phyloP scores from a whole-genome alignment of 129 eudicot genomes.

The Kitagawia praeruptora region DNA sequence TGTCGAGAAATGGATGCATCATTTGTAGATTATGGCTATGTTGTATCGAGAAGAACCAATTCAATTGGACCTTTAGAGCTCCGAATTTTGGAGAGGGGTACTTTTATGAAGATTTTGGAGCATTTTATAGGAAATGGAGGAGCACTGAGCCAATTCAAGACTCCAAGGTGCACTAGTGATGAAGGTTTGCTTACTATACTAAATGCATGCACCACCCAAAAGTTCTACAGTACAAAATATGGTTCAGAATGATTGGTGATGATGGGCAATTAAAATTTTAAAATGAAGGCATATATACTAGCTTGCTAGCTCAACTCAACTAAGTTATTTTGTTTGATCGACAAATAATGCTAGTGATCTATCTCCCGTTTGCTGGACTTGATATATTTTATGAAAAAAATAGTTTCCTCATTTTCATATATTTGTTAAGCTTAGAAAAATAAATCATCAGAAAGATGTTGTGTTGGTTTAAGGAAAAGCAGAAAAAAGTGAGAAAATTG shows the following conservation, averaged over 20 bases:
- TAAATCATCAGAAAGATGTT: too few species aligned
- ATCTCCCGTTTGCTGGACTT: too few species aligned
- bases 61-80: conserved; percentile 77
- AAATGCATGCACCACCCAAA: conserved; percentile 37
- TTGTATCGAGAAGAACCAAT: conserved; percentile 57
- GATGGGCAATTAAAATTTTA: too few species aligned
- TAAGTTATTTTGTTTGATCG: too few species aligned
- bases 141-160: conserved; percentile 86
- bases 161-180: conserved; percentile 83
- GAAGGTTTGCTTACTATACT: conserved; percentile 42
- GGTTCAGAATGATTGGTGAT: conserved; percentile 6
- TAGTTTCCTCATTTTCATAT: too few species aligned
- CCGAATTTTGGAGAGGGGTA: conserved; percentile 66
- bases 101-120: conserved; percentile 73
- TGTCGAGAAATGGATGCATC: conserved; percentile 72
- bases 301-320: not conserved
- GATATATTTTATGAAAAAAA: too few species aligned
- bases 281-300: not conserved
- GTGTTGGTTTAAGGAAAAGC: too few species aligned
- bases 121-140: conserved; percentile 68
- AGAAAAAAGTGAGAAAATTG: too few species aligned
- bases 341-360: too few species aligned
- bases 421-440: too few species aligned
- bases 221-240: conserved; percentile 60
- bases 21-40: conserved; percentile 73